Evolutionary conservation across 75 land plant species (phyloP), one percentile per base, ranked within the genome.

Genomic region (Chamaecyparis obtusa): DNA sequence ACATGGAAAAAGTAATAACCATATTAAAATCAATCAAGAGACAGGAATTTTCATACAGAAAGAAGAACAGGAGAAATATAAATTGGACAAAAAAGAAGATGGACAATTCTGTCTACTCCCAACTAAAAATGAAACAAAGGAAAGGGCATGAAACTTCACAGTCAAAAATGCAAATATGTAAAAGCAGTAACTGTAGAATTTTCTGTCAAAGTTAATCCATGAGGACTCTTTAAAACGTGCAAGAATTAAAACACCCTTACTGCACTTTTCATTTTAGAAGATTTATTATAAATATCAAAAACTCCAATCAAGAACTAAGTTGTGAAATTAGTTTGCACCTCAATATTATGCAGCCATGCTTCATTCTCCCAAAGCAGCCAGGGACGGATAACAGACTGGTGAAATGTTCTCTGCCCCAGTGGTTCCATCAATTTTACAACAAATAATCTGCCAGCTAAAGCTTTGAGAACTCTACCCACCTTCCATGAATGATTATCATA

Each of bases 401-500:
- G 88, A 13, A 86, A 84, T n/a, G 36, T 56, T 30, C 89, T 69
- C 37, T 87, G 87, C 43, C 36, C 14, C 13, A 72, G 11, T 13
- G 76, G 2, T 32, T 90, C 93, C 72, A 92, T 87, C 13, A 91
- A 83, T 85, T 89, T 92, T 16, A 94, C 90, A 83, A 89, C 83
- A 57, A 75, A 89, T 27, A 49, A 83, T 30, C 74, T 79, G 19
- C 81, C 86, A 46, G 49, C 46, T 32, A 90, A 3, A 21, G 86
- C 85, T 74, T 88, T 86, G 36, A 87, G 33, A 24, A 94, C 35
- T 48, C 3, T 30, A 30, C 76, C 76, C 15, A 30, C 55, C 78
- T 91, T 91, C 95, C 95, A 94, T 10, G 89, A 88, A 35, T 10
- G 33, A 24, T 64, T 87, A 71, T 90, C 81, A 85, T 88, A 87